Evolutionary conservation across 805 yeast genomes (phyloP).

Genomic region (Candida fluviatilis): DNA sequence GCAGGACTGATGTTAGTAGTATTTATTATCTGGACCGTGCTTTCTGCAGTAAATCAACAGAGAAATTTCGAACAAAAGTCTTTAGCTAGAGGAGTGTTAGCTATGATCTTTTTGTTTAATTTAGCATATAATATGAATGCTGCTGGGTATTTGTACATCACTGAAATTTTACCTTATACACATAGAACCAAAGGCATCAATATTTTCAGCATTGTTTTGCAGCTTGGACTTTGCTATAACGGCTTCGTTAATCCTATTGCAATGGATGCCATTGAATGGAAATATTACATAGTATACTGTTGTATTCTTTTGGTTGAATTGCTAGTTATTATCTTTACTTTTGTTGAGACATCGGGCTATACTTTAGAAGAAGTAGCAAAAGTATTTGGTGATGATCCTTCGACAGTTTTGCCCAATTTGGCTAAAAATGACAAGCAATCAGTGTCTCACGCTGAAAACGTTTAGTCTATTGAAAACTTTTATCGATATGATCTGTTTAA

Average conservation of each 20-base stretch:
- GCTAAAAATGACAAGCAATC: slow-evolving; percentile 5
- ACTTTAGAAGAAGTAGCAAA: slow-evolving; percentile 42
- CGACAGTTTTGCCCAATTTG: slow-evolving; percentile 7
- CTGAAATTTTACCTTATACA: slow-evolving; percentile 30
- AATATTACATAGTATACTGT: slow-evolving; percentile 40
- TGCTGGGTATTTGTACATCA: slow-evolving; percentile 24
- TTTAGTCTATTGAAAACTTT: background rate
- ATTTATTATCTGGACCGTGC: slow-evolving; percentile 16
- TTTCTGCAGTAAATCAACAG: slow-evolving; percentile 45
- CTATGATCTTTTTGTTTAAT: slow-evolving; percentile 45
- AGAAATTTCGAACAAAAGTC: slow-evolving; percentile 35
- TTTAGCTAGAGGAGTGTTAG: slow-evolving; percentile 44
- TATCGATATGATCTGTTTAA: too few relatives aligned
- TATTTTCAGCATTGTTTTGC: too few relatives aligned
- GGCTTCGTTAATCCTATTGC: too few relatives aligned
- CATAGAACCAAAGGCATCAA: slow-evolving; percentile 31
- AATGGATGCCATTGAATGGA: slow-evolving; percentile 39
- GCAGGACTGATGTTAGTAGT: slow-evolving; percentile 15
- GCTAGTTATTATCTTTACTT: slow-evolving; percentile 25
- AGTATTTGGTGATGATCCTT: slow-evolving; percentile 35
- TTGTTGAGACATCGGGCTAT: slow-evolving; percentile 40
- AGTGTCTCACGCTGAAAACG: slow-evolving; percentile 7
- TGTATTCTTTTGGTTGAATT: slow-evolving; percentile 26
- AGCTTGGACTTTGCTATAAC: too few relatives aligned
- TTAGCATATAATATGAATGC: slow-evolving; percentile 25